phyloP scores from a whole-genome alignment of 352 stramenopile species.

The Globisporangium parvum region DNA sequence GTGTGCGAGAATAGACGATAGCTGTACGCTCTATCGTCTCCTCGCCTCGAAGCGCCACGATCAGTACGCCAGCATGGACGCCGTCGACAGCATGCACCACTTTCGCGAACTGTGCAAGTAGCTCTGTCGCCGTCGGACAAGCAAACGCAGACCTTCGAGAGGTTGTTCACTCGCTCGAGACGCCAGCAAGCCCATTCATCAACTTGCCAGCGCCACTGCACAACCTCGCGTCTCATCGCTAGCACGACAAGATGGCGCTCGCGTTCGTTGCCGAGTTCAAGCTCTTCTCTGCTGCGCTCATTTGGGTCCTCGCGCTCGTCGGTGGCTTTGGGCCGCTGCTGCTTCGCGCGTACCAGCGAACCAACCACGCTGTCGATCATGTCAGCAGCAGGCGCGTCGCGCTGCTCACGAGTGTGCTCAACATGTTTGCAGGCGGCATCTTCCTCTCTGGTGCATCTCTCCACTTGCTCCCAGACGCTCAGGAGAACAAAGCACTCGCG shows the following conservation, averaged over 20 bases:
- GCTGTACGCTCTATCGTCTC: no score
- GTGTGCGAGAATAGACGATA: not conserved
- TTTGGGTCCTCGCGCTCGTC: conserved; percentile 50
- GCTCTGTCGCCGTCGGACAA: conserved; percentile 2
- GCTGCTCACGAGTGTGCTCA: conserved; percentile 42
- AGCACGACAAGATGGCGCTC: conserved; percentile 17
- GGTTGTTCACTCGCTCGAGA: not conserved
- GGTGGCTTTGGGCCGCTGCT: conserved; percentile 53
- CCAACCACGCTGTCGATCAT: conserved; percentile 26
- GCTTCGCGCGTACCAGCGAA: conserved; percentile 21
- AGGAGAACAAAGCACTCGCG: conserved; percentile 53
- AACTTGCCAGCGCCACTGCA: no score
- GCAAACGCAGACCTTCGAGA: not conserved
- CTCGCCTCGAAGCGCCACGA: no score
- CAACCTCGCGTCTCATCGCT: not conserved
- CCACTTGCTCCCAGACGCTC: conserved; percentile 72
- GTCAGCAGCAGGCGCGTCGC: not conserved
- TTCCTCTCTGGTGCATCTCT: conserved; percentile 77
- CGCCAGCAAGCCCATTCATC: not conserved
- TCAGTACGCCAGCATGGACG: no score
- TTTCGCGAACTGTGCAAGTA: not conserved
- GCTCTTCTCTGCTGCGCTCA: conserved; percentile 40
- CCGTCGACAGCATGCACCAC: not conserved
- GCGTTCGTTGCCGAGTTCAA: conserved; percentile 58
- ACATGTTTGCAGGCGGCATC: conserved; percentile 77